Percentiles rank a stretch among this genome's conserved stretches.
These are phyloP conservation scores for Fallopia convolvulus DNA, from an alignment of 148 eudicot species.

Conservation along the genomic window DNA sequence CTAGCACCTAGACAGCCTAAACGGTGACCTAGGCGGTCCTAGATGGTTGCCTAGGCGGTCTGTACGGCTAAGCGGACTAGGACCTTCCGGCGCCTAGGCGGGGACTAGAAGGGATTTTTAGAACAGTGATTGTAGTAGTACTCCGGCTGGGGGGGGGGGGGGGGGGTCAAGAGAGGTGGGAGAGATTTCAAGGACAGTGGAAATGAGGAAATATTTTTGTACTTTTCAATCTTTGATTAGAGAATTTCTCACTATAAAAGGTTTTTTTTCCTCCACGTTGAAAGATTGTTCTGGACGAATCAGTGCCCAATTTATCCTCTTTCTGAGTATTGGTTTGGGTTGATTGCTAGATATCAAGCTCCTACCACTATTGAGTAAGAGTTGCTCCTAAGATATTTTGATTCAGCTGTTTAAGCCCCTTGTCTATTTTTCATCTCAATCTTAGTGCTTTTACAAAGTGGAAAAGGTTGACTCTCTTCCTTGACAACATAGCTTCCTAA, in stretches of 20 bases:
- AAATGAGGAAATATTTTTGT: background rate
- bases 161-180: background rate
- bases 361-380: background rate
- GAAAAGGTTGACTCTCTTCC: background rate
- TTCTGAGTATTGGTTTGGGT: background rate
- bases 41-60: too few species aligned
- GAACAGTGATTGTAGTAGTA: background rate
- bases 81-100: too few species aligned
- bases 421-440: background rate
- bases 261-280: background rate
- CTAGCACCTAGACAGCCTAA: too few species aligned
- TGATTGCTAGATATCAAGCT: constrained; percentile 1
- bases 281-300: background rate
- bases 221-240: background rate
- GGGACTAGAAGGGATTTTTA: too few species aligned
- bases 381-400: background rate
- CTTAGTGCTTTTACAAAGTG: background rate
- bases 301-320: background rate
- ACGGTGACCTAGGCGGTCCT: too few species aligned
- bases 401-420: background rate
- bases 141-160: background rate
- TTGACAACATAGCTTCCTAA: background rate
- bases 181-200: background rate
- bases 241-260: background rate
- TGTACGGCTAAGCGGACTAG: too few species aligned